These are phyloP conservation scores for Diversispora epigaea DNA, from an alignment of 192 early-diverging fungal species.

Conservation along the genomic window DNA sequence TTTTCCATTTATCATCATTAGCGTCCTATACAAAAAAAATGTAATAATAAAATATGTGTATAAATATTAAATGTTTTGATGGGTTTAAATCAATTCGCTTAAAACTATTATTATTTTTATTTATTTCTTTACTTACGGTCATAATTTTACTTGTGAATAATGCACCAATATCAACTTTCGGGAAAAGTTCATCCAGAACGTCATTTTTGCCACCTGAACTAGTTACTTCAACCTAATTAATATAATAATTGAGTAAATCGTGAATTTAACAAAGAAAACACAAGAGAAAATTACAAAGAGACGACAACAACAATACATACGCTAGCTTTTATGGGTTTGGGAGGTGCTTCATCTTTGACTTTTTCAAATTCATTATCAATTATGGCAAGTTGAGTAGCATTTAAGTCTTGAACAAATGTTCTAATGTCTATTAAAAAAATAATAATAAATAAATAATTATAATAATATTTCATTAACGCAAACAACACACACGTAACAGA, in stretches of 20 bases:
- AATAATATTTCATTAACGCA: neutral
- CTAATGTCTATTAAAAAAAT: slow-evolving; percentile 64
- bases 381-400: slow-evolving; percentile 71
- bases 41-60: neutral
- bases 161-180: slow-evolving; percentile 76
- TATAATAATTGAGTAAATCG: neutral
- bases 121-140: slow-evolving; percentile 31
- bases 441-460: too few relatives aligned
- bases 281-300: neutral
- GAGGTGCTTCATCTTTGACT: slow-evolving; percentile 69
- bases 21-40: slow-evolving; percentile 51
- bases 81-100: slow-evolving; percentile 30
- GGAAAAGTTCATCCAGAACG: slow-evolving; percentile 81
- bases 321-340: slow-evolving; percentile 56
- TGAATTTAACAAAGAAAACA: neutral
- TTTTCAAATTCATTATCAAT: slow-evolving; percentile 95
- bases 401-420: slow-evolving; percentile 84
- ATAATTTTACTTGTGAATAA: slow-evolving; percentile 62
- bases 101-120: neutral
- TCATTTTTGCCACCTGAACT: slow-evolving; percentile 42
- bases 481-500: neutral
- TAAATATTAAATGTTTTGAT: neutral
- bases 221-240: slow-evolving; percentile 34
- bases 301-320: slow-evolving; percentile 28
- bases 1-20: slow-evolving; percentile 87